These are phyloP conservation scores for Sparassis latifolia DNA, from an alignment of 1,284 basidiomycete species.

Conservation along the genomic window DNA sequence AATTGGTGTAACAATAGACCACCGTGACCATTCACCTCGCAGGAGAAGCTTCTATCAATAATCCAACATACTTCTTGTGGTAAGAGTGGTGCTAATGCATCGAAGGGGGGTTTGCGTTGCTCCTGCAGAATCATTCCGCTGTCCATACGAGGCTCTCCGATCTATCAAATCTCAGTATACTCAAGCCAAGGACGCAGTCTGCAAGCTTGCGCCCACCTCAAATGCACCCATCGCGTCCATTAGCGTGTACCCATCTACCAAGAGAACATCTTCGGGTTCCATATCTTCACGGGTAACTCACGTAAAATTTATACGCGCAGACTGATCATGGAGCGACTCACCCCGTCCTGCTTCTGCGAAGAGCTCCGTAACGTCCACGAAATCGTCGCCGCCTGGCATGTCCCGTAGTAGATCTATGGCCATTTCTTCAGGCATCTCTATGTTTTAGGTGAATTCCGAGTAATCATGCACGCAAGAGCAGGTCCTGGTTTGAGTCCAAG, in stretches of 20 bases:
- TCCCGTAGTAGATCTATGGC: conserved; percentile 18
- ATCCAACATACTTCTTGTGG: conserved; percentile 84
- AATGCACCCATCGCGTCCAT: conserved; percentile 89
- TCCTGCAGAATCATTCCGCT: conserved; percentile 60
- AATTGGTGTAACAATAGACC: conserved; percentile 9
- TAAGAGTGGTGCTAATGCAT: conserved; percentile 57
- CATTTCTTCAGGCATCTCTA: conserved; percentile 2
- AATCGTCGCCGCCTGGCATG: conserved; percentile 49
- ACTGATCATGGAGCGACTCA: conserved; percentile 24
- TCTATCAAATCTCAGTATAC: conserved; percentile 36
- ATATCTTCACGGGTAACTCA: conserved; percentile 42
- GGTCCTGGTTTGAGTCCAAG: no score
- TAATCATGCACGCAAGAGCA: no score
- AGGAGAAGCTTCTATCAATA: conserved; percentile 72
- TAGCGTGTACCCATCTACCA: conserved; percentile 65
- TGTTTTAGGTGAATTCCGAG: no score
- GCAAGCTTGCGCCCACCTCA: conserved; percentile 43
- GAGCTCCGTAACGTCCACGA: conserved; percentile 52
- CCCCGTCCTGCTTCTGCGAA: conserved; percentile 54
- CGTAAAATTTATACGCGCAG: not conserved
- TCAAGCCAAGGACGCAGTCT: no score
- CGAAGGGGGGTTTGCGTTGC: conserved; percentile 45
- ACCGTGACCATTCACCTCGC: conserved; percentile 57
- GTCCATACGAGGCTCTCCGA: conserved; percentile 87
- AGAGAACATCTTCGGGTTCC: conserved; percentile 56